Conservation (phyloP, 192 early-diverging fungal species). For the Funneliformis mosseae region DNA sequence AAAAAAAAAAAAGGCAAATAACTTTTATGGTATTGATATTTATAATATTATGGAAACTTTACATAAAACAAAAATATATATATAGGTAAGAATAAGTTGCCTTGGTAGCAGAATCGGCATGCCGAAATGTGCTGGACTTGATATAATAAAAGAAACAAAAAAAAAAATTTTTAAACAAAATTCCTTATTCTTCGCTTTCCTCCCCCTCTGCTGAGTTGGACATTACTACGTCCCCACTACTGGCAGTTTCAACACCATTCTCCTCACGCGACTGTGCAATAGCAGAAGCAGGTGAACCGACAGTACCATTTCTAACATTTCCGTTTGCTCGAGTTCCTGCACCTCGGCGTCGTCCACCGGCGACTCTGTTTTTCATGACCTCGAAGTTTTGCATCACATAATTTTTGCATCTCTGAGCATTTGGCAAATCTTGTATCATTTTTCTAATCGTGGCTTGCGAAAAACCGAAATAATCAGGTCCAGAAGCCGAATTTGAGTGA, state of each 20-base stretch:
- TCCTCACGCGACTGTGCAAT: not conserved
- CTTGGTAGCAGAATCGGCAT: not conserved
- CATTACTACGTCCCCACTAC: conserved; percentile 3
- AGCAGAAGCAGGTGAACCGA: not conserved
- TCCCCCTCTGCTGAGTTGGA: conserved; percentile 1
- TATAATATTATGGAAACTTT: not conserved
- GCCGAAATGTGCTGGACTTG: not conserved
- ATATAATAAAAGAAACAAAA: not conserved
- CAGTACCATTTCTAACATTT: not conserved
- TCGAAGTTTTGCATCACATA: conserved; percentile 75
- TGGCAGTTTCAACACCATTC: conserved; percentile 2
- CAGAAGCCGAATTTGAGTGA: conserved; percentile 79
- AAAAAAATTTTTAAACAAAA: not conserved
- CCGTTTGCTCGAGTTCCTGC: conserved; percentile 6
- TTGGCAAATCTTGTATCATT: conserved; percentile 87
- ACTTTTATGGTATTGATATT: not conserved
- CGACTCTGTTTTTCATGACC: conserved; percentile 37
- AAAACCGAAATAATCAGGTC: conserved; percentile 92
- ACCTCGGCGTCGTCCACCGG: conserved; percentile 9
- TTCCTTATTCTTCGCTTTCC: not conserved
- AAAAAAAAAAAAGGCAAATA: not conserved
- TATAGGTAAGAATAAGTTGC: not conserved
- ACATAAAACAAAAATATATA: not conserved
- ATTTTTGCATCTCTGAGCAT: conserved; percentile 66
- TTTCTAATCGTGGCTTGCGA: conserved; percentile 82